Conservation (phyloP, 768 basidiomycete genomes). For the Suillus sp. region DNA sequence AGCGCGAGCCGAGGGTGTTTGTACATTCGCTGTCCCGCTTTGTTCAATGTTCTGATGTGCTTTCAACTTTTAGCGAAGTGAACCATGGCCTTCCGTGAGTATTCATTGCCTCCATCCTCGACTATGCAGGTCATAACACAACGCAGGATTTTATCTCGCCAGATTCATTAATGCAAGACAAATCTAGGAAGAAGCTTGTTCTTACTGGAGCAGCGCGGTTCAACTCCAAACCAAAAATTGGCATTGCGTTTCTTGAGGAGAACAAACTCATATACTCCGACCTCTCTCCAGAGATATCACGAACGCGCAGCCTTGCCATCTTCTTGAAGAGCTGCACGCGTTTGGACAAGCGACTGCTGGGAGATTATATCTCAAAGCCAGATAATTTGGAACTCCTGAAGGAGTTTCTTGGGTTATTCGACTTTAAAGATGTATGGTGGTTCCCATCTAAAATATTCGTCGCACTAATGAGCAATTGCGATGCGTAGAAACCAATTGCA, state of each 20-base stretch:
- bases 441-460: constrained; percentile 1
- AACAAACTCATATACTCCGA: constrained; percentile 84
- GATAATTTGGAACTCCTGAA: constrained; percentile 85
- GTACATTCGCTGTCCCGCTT: constrained; percentile 22
- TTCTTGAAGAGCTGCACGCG: constrained; percentile 85
- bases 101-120: constrained; percentile 5
- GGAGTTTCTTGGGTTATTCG: constrained; percentile 86
- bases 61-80: constrained; percentile 37
- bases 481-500: constrained; percentile 81
- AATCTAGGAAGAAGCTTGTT: constrained; percentile 86
- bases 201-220: constrained; percentile 83
- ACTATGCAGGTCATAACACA: neutral
- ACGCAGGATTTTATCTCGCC: constrained; percentile 56
- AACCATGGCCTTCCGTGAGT: constrained; percentile 68
- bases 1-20: constrained; percentile 53
- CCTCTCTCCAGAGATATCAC: constrained; percentile 55
- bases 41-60: constrained; percentile 11
- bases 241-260: constrained; percentile 89
- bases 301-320: constrained; percentile 69
- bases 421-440: constrained; percentile 80
- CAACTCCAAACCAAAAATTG: constrained; percentile 91
- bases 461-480: neutral
- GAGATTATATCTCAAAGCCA: constrained; percentile 89
- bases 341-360: constrained; percentile 90
- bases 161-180: constrained; percentile 61